Percentiles rank a stretch among this genome's conserved stretches.
These are phyloP conservation scores for Panus rudis DNA, from an alignment of 768 basidiomycete genomes.

Conservation along the genomic window DNA sequence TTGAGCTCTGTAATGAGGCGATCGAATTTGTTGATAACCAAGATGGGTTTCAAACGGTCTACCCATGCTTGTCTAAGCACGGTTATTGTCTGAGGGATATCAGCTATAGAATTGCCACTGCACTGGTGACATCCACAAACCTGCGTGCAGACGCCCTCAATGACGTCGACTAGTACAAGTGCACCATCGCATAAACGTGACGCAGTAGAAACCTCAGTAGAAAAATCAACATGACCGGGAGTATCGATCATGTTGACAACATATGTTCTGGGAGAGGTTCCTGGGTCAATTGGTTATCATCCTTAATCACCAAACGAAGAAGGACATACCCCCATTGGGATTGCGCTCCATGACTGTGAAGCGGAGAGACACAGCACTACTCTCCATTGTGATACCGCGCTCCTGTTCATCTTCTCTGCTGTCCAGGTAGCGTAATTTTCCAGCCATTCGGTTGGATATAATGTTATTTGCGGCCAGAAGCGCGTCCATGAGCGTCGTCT, in stretches of 20 bases:
- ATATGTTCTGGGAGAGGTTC: slow-evolving; percentile 57
- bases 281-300: slow-evolving; percentile 38
- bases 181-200: slow-evolving; percentile 93
- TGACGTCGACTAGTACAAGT: slow-evolving; percentile 90
- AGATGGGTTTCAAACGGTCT: slow-evolving; percentile 80
- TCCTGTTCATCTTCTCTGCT: slow-evolving; percentile 96
- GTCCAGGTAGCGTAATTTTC: slow-evolving; percentile 93
- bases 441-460: slow-evolving; percentile 90
- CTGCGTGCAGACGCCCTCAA: slow-evolving; percentile 98
- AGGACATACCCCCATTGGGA: slow-evolving; percentile 47
- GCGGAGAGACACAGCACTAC: slow-evolving; percentile 84
- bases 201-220: slow-evolving; percentile 93
- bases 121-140: too few relatives aligned
- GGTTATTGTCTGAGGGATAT: slow-evolving; percentile 68
- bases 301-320: slow-evolving; percentile 6
- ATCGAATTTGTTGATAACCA: slow-evolving; percentile 97
- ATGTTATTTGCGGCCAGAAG: slow-evolving; percentile 97
- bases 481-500: slow-evolving; percentile 92
- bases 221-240: slow-evolving; percentile 98
- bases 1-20: slow-evolving; percentile 91
- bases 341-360: slow-evolving; percentile 71
- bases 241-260: slow-evolving; percentile 96
- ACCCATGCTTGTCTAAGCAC: slow-evolving; percentile 94
- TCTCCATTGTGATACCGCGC: slow-evolving; percentile 98
- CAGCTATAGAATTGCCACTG: slow-evolving; percentile 19